These are phyloP conservation scores for Phenoliferia sp. DNA, from an alignment of 1,284 basidiomycete species.

Conservation along the genomic window DNA sequence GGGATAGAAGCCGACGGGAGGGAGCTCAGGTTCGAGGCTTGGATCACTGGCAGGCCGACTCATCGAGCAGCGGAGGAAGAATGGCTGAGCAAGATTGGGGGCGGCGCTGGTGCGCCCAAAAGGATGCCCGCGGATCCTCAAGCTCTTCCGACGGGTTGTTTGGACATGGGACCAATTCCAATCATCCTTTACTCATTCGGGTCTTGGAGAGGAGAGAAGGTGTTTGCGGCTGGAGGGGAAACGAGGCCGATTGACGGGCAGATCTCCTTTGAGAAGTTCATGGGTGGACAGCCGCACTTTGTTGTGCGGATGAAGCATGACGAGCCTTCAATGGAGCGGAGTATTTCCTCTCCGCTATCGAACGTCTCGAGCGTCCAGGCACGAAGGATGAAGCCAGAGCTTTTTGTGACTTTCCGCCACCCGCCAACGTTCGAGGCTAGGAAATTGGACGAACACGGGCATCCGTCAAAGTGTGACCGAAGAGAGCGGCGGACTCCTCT, in stretches of 20 bases:
- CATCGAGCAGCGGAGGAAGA: neutral
- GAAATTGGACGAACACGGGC: neutral
- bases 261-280: neutral
- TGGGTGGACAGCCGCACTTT: neutral
- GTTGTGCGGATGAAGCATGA: neutral
- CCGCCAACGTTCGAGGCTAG: neutral
- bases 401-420: neutral
- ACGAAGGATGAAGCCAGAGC: neutral
- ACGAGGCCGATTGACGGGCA: neutral
- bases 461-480: no score
- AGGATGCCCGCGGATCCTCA: neutral
- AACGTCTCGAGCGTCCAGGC: neutral
- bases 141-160: neutral
- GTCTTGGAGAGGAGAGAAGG: neutral
- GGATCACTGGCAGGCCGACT: neutral
- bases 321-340: neutral
- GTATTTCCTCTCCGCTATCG: neutral
- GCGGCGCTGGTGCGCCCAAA: no score
- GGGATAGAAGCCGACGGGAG: neutral
- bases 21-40: neutral
- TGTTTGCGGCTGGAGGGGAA: neutral
- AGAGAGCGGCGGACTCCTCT: neutral
- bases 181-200: neutral
- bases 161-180: neutral
- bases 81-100: neutral